phyloP scores from a whole-genome alignment of 2,329 filamentous ascomycete species.

The Fusarium praegraminearum region DNA sequence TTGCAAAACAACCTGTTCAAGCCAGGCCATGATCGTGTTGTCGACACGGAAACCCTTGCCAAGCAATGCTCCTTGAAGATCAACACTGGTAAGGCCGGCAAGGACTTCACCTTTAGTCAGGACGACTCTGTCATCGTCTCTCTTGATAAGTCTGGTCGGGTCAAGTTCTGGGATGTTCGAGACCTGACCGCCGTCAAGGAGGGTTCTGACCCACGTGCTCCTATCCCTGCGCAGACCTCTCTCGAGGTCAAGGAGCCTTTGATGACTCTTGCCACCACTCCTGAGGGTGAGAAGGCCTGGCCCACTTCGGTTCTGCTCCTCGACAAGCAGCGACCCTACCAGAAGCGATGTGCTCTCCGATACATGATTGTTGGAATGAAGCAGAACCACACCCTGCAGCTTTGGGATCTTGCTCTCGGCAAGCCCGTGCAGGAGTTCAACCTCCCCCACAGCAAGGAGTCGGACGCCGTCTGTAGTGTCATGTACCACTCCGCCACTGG shows the following conservation, averaged over 20 bases:
- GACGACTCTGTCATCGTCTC: constrained; percentile 95
- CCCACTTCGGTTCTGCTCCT: constrained; percentile 96
- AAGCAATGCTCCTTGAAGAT: constrained; percentile 91
- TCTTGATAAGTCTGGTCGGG: constrained; percentile 93
- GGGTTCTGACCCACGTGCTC: constrained; percentile 62
- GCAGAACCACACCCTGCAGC: constrained; percentile 97
- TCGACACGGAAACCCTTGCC: constrained; percentile 89
- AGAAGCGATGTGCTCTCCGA: constrained; percentile 87
- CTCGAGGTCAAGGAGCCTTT: constrained; percentile 88
- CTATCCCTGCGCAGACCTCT: constrained; percentile 66
- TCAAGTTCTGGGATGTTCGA: constrained; percentile 98
- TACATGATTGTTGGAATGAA: constrained; percentile 99
- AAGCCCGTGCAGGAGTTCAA: constrained; percentile 98
- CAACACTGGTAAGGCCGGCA: constrained; percentile 96
- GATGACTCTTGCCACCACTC: constrained; percentile 86
- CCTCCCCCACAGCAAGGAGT: constrained; percentile 94
- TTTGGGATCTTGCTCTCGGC: constrained; percentile 95
- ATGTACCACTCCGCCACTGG: constrained; percentile 92
- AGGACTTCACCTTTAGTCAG: constrained; percentile 97
- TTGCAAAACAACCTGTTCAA: constrained; percentile 73
- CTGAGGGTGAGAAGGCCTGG: constrained; percentile 92
- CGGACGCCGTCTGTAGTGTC: constrained; percentile 97
- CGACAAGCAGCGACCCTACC: constrained; percentile 94
- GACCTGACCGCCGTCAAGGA: constrained; percentile 72
- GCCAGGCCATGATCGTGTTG: constrained; percentile 72